Evolutionary conservation across 345 rosid genomes (phyloP), one percentile per base, ranked within the genome.

Genomic region (Crucihimalaya himalaica): DNA sequence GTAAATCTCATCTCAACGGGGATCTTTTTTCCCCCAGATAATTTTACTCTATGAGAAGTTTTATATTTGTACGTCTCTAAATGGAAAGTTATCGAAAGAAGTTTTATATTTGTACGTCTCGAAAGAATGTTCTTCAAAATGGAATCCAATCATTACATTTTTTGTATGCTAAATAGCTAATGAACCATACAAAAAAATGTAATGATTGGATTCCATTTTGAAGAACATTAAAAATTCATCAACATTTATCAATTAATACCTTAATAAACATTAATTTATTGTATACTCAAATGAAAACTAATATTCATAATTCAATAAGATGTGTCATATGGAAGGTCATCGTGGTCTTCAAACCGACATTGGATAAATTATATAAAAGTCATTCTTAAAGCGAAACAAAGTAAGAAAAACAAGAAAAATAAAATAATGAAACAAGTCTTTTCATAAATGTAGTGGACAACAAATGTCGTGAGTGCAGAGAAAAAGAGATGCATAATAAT

Each of bases 401-500:
- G 25, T 19, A 34, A 32, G 13, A 25, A 31, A 20, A 35, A 9
- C 39, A 35, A 35, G 45, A 46, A 31, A 35, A 35, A 25, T 2
- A 52, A 3, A 13, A 40, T 16, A 21, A 20, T n/a, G n/a, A 25
- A 27, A 2, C 0, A 40, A 39, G 28, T 37, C 25, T 54, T 67
- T 25, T 28, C 63, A 54, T 43, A 42, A 69, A 69, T 13, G 73
- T 28, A 60, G 16, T 21, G 65, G 63, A 59, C 19, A 21, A 35
- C 16, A 58, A 14, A 34, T 18, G 20, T 19, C 63, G n/a, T 27
- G 32, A 27, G n/a, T 40, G 55, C 9, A 55, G 54, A 28, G 3
- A 56, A 32, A 47, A 47, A 47, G 8, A 42, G 21, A 39, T 42
- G 48, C 58, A 70, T 4, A 58, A 34, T 70, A 70, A 40, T 35